Percentiles rank a stretch among this genome's conserved stretches.
Evolutionary conservation across 106 monocot species (phyloP).

Genomic region (Acanthochlamys bracteata): DNA sequence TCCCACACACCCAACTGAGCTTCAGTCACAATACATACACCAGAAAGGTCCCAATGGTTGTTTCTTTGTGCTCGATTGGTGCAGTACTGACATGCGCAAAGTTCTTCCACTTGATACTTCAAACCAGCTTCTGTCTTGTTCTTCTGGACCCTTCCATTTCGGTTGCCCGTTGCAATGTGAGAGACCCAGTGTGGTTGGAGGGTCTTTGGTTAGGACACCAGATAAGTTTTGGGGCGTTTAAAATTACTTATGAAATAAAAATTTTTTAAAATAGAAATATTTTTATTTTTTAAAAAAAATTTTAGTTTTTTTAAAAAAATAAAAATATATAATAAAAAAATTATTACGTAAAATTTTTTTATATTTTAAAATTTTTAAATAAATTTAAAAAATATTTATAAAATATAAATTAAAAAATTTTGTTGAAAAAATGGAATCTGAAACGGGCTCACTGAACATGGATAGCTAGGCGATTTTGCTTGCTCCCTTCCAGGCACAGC

Average conservation of each 20-base stretch:
- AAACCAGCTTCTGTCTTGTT: constrained; percentile 98
- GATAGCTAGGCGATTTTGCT: constrained; percentile 70
- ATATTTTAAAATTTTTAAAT: no score
- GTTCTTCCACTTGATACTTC: constrained; percentile 95
- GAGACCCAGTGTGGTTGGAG: constrained; percentile 80
- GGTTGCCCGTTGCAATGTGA: constrained; percentile 72
- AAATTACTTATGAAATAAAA: no score
- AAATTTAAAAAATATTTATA: no score
- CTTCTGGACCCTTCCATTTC: constrained; percentile 93
- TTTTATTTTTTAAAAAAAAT: no score
- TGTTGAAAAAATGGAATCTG: no score
- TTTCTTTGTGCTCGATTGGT: constrained; percentile 68
- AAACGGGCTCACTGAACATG: constrained; percentile 77
- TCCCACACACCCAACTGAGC: constrained; percentile 96
- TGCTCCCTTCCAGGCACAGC: constrained; percentile 64
- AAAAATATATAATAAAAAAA: no score
- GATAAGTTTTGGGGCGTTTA: no score
- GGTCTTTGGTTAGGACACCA: constrained; percentile 75
- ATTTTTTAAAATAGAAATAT: no score
- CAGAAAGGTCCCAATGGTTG: constrained; percentile 74
- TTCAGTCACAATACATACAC: constrained; percentile 79
- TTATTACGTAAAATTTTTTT: no score
- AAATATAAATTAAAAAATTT: no score
- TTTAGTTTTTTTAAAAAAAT: no score
- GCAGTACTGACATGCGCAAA: constrained; percentile 95